phyloP scores from a whole-genome alignment of 208 protist species.

The Acanthamoeba triangularis region DNA sequence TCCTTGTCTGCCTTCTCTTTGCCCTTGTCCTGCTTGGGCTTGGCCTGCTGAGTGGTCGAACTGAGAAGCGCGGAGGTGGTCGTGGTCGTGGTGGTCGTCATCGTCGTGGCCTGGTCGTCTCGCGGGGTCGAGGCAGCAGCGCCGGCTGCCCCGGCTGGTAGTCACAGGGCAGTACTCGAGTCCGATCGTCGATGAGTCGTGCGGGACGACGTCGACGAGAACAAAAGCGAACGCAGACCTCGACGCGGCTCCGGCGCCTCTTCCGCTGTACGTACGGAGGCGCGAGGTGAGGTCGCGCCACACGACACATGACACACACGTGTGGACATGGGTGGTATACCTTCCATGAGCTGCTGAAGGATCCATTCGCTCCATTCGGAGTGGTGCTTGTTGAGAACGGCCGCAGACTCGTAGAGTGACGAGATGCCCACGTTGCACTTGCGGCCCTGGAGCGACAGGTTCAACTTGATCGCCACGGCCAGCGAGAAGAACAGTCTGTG shows the following conservation, averaged over 20 bases:
- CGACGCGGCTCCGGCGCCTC: not conserved
- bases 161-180: not conserved
- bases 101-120: not conserved
- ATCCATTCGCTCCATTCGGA: conserved; percentile 66
- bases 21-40: not conserved
- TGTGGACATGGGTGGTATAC: not conserved
- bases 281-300: not conserved
- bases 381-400: conserved; percentile 39
- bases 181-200: not conserved
- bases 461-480: conserved; percentile 67
- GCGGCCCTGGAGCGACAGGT: conserved; percentile 29
- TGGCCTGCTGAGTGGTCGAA: not conserved
- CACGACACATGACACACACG: too few species aligned
- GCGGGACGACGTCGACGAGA: not conserved
- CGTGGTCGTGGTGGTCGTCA: not conserved
- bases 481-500: conserved; percentile 65
- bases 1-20: not conserved
- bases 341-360: conserved; percentile 22
- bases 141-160: not conserved
- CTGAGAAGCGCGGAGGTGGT: not conserved
- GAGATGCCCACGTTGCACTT: conserved; percentile 49
- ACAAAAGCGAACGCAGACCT: not conserved
- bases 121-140: not conserved
- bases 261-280: not conserved
- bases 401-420: conserved; percentile 40